Percentiles rank a stretch among this genome's conserved stretches.
These are phyloP conservation scores for Fusarium acutatum DNA, from an alignment of 2,329 filamentous ascomycete species.

Conservation along the genomic window DNA sequence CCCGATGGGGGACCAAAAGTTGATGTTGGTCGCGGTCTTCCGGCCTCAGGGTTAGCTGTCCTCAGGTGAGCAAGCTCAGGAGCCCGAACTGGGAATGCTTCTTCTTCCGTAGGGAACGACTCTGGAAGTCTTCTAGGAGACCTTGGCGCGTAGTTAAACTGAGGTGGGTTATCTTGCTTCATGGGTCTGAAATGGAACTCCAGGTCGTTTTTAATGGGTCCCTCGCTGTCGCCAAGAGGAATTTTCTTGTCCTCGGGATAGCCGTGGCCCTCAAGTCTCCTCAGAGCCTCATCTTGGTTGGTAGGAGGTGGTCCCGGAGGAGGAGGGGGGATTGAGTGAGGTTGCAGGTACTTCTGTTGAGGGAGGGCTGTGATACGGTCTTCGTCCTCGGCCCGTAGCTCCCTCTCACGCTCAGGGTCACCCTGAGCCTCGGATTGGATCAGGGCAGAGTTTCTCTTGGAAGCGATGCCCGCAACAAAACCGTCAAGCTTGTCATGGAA, in stretches of 20 bases:
- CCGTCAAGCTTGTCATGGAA: constrained; percentile 90
- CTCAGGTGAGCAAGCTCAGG: constrained; percentile 68
- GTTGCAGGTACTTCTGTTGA: constrained; percentile 69
- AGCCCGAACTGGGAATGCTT: constrained; percentile 48
- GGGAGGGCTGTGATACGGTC: constrained; percentile 86
- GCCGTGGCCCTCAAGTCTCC: constrained; percentile 58
- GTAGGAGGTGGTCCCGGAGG: constrained; percentile 44
- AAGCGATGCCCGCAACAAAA: constrained; percentile 85
- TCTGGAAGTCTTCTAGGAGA: constrained; percentile 51
- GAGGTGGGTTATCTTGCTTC: constrained; percentile 59
- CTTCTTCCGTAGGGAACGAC: constrained; percentile 30
- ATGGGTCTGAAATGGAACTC: constrained; percentile 69
- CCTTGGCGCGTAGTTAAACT: constrained; percentile 66
- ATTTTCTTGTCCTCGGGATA: constrained; percentile 55
- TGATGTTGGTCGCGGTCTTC: constrained; percentile 57
- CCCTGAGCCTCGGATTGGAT: constrained; percentile 84
- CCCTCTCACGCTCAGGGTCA: constrained; percentile 79
- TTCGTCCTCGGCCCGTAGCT: constrained; percentile 83
- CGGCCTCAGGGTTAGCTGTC: constrained; percentile 48
- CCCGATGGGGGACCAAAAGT: constrained; percentile 68
- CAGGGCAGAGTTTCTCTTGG: constrained; percentile 84
- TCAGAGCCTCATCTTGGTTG: constrained; percentile 56
- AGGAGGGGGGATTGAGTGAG: constrained; percentile 51
- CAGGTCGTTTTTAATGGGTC: constrained; percentile 40
- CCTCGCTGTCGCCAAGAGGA: constrained; percentile 34